Percentiles rank a stretch among this genome's conserved stretches.
These are phyloP conservation scores for Casuarina cunninghamiana DNA, from an alignment of 306 rosid genomes.

Conservation along the genomic window DNA sequence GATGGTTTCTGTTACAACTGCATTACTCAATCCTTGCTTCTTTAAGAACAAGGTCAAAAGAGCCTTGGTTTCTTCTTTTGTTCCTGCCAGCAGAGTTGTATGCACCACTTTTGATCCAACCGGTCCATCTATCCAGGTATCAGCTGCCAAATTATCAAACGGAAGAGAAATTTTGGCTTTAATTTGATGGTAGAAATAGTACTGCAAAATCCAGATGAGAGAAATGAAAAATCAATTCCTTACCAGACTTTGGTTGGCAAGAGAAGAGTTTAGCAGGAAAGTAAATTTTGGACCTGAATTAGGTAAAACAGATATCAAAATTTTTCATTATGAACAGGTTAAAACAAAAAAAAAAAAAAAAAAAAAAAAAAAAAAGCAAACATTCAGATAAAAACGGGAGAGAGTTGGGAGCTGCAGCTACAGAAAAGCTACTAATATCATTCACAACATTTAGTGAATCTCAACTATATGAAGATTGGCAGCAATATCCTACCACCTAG, in stretches of 20 bases:
- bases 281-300: conserved; percentile 51
- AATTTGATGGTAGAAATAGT: background rate
- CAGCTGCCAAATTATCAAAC: conserved; percentile 24
- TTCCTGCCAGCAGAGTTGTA: conserved; percentile 69
- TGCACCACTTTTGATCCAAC: conserved; percentile 42
- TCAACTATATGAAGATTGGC: too few relatives aligned
- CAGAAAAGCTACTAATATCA: background rate
- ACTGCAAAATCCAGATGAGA: conserved; percentile 15
- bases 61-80: conserved; percentile 91
- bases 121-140: conserved; percentile 53
- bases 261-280: conserved; percentile 46
- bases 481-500: too few relatives aligned
- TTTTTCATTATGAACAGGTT: background rate
- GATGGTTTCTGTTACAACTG: conserved; percentile 68
- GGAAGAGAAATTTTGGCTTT: conserved; percentile 6
- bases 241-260: conserved; percentile 65
- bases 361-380: background rate
- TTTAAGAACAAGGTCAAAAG: conserved; percentile 75
- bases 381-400: background rate
- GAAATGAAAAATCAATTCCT: conserved; percentile 23
- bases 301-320: conserved; percentile 19
- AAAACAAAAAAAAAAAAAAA: background rate
- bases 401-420: background rate
- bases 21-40: conserved; percentile 74
- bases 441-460: background rate